phyloP scores from a whole-genome alignment of 1,139 yeast genomes.

The Geotrichum phurueaensis region DNA sequence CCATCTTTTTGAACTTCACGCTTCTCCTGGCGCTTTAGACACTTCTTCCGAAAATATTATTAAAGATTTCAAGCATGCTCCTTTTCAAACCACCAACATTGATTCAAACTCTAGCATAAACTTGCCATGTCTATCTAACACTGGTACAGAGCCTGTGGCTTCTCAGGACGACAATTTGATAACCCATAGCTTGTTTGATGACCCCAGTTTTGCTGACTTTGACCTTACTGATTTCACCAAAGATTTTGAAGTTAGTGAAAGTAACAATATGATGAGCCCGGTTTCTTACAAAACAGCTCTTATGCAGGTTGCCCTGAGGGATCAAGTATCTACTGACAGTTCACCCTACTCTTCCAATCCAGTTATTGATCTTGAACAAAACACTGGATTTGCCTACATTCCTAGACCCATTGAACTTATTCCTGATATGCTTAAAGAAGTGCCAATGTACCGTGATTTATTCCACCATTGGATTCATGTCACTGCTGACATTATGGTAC shows the following conservation, averaged over 20 bases:
- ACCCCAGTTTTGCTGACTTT: neutral
- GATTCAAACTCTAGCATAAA: neutral
- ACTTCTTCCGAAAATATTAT: neutral
- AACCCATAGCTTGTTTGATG: neutral
- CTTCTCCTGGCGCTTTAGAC: neutral
- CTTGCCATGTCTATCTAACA: neutral
- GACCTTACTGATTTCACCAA: constrained; percentile 10
- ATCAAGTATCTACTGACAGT: neutral
- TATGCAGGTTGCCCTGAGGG: constrained; percentile 22
- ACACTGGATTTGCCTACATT: constrained; percentile 25
- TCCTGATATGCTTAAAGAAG: constrained; percentile 53
- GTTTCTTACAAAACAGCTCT: constrained; percentile 19
- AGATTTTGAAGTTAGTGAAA: constrained; percentile 10
- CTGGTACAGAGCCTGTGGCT: neutral
- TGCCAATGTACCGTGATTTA: constrained; percentile 53
- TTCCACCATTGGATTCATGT: constrained; percentile 60
- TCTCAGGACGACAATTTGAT: neutral
- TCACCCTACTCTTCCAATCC: neutral
- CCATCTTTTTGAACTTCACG: neutral
- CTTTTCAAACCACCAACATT: neutral
- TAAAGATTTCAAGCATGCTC: neutral
- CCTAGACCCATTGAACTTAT: constrained; percentile 51
- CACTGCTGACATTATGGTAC: constrained; percentile 59
- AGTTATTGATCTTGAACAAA: neutral
- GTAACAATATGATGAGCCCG: neutral